phyloP scores from a whole-genome alignment of 2,329 filamentous ascomycete species.

The Aurifilum marmelostoma region DNA sequence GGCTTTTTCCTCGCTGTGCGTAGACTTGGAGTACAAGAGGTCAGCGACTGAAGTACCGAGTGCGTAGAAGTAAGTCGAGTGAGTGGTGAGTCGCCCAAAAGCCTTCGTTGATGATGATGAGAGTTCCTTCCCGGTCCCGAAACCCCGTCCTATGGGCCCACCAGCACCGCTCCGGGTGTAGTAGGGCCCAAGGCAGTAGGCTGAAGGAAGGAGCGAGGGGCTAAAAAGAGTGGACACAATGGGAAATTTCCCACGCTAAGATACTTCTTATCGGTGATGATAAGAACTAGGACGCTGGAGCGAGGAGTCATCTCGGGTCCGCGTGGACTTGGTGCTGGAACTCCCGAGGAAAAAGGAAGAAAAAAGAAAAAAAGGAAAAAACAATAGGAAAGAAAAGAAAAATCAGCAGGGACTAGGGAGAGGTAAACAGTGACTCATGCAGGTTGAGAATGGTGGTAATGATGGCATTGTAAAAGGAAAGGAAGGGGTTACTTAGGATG shows the following conservation, averaged over 20 bases:
- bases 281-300: not conserved
- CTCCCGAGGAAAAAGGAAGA: too few relatives aligned
- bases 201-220: not conserved
- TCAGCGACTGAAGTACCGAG: not conserved
- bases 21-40: not conserved
- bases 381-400: too few relatives aligned
- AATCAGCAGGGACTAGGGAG: too few relatives aligned
- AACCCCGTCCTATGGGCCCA: constrained; percentile 4
- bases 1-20: not conserved
- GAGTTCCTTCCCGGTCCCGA: not conserved
- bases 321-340: too few relatives aligned
- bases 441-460: not conserved
- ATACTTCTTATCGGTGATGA: not conserved
- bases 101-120: not conserved
- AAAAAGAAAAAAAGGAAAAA: too few relatives aligned
- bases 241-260: not conserved
- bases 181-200: too few relatives aligned
- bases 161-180: not conserved
- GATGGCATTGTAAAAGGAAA: not conserved
- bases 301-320: too few relatives aligned
- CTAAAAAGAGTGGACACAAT: not conserved
- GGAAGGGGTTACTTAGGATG: not conserved
- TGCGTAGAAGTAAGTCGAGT: not conserved
- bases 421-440: not conserved
- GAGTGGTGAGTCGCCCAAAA: not conserved